A percentile compares a stretch with the other conserved stretches of the same genome.
Conservation (phyloP, 2,329 filamentous ascomycete species). For the Colletotrichum liaoningense region DNA sequence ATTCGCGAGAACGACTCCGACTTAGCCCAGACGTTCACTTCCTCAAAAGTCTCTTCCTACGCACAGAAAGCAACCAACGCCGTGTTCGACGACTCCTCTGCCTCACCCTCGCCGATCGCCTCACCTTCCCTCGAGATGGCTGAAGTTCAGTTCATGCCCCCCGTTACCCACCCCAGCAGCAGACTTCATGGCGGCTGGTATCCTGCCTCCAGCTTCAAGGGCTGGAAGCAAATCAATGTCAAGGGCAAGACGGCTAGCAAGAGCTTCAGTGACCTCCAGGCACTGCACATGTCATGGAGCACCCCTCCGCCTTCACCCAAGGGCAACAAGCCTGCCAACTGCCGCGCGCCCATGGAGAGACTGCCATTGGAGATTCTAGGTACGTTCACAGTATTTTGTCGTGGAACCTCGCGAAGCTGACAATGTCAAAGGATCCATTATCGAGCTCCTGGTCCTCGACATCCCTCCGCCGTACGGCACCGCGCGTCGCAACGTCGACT, state of each 20-base stretch:
- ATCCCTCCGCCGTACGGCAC: conserved; percentile 79
- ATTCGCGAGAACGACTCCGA: conserved; percentile 70
- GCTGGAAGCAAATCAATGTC: conserved; percentile 72
- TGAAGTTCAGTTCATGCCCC: conserved; percentile 59
- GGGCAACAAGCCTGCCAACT: conserved; percentile 52
- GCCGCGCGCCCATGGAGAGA: conserved; percentile 70
- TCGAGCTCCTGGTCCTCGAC: conserved; percentile 79
- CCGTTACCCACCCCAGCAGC: conserved; percentile 66
- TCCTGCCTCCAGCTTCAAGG: conserved; percentile 68
- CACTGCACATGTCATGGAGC: conserved; percentile 66
- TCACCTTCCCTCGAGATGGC: conserved; percentile 47
- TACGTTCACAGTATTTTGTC: conserved; percentile 54
- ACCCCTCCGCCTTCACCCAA: conserved; percentile 47
- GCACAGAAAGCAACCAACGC: conserved; percentile 58
- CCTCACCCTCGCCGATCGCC: conserved; percentile 50
- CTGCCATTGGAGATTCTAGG: conserved; percentile 78
- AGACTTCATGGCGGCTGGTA: conserved; percentile 69
- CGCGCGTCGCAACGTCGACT: conserved; percentile 80
- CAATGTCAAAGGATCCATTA: conserved; percentile 70
- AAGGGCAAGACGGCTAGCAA: conserved; percentile 69
- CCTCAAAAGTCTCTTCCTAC: conserved; percentile 72
- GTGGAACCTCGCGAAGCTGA: conserved; percentile 27
- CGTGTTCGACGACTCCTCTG: conserved; percentile 61
- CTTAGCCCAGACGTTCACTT: conserved; percentile 72
- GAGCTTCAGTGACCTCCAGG: conserved; percentile 70